phyloP scores from a whole-genome alignment of 768 basidiomycete genomes.

The Cytidiella melzeri region DNA sequence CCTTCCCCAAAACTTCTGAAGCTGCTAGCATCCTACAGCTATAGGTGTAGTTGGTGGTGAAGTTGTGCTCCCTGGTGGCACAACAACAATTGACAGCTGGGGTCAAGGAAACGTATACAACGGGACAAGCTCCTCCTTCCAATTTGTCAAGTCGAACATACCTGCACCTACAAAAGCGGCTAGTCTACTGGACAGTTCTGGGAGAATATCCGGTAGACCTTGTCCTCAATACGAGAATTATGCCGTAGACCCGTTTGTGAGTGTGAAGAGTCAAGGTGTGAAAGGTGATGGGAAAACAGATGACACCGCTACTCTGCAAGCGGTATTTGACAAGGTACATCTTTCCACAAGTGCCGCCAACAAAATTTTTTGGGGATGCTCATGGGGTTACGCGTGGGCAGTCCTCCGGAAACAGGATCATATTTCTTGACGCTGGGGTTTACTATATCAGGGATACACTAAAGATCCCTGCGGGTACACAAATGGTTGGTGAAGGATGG shows the following conservation, averaged over 20 bases:
- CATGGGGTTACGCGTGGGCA: too few relatives aligned
- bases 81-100: conserved; percentile 60
- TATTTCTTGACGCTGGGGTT: conserved; percentile 71
- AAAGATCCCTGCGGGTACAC: conserved; percentile 40
- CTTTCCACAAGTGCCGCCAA: too few relatives aligned
- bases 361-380: too few relatives aligned
- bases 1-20: too few relatives aligned
- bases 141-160: conserved; percentile 48
- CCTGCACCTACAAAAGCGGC: conserved; percentile 46
- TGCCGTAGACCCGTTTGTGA: conserved; percentile 60
- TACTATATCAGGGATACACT: conserved; percentile 44
- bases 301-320: conserved; percentile 64
- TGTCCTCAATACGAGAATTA: conserved; percentile 67
- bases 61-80: conserved; percentile 53
- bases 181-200: conserved; percentile 50
- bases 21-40: too few relatives aligned
- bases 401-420: conserved; percentile 71
- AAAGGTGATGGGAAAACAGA: conserved; percentile 71
- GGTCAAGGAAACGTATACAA: conserved; percentile 70
- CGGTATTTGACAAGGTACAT: conserved; percentile 50
- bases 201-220: conserved; percentile 53
- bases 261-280: conserved; percentile 65
- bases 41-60: conserved; percentile 50
- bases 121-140: conserved; percentile 38
- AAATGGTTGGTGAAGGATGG: conserved; percentile 46